phyloP scores from a whole-genome alignment of 257 asterid species.

The Striga asiatica region DNA sequence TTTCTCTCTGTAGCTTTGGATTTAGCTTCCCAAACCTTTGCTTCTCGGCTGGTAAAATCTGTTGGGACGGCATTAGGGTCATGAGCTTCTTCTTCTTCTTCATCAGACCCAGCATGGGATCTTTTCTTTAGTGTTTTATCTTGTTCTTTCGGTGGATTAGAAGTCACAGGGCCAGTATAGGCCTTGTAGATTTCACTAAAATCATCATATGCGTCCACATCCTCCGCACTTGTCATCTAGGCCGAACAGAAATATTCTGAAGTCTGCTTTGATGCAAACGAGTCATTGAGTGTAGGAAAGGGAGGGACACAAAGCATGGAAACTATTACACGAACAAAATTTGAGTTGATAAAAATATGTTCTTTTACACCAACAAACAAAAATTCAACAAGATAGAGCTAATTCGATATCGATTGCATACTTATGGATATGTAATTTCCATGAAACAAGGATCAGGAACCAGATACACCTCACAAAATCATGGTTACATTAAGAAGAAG shows the following conservation, averaged over 20 bases:
- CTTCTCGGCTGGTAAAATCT: constrained; percentile 98
- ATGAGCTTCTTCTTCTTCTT: constrained; percentile 64
- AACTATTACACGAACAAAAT: too few species aligned
- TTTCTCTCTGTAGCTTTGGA: constrained; percentile 97
- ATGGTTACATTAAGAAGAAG: too few species aligned
- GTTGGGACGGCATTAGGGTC: constrained; percentile 99
- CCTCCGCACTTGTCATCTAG: constrained; percentile 67
- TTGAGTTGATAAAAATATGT: background rate
- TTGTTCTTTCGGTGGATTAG: constrained; percentile 35
- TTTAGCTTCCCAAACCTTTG: constrained; percentile 99
- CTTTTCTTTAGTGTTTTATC: constrained; percentile 54
- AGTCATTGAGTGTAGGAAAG: background rate
- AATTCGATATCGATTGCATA: background rate
- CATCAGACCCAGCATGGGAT: constrained; percentile 68
- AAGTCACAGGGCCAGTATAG: constrained; percentile 72
- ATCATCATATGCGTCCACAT: constrained; percentile 67
- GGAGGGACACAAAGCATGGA: background rate
- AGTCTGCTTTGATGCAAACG: constrained; percentile 1
- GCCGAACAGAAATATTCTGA: constrained; percentile 20
- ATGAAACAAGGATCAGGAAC: background rate
- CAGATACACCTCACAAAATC: too few species aligned
- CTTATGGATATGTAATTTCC: background rate
- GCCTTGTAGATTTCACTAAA: constrained; percentile 87
- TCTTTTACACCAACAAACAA: background rate
- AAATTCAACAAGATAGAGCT: background rate